Percentiles rank a stretch among this genome's conserved stretches.
phyloP scores from a whole-genome alignment of 2,329 filamentous ascomycete species.

The Phialocephala subalpina region DNA sequence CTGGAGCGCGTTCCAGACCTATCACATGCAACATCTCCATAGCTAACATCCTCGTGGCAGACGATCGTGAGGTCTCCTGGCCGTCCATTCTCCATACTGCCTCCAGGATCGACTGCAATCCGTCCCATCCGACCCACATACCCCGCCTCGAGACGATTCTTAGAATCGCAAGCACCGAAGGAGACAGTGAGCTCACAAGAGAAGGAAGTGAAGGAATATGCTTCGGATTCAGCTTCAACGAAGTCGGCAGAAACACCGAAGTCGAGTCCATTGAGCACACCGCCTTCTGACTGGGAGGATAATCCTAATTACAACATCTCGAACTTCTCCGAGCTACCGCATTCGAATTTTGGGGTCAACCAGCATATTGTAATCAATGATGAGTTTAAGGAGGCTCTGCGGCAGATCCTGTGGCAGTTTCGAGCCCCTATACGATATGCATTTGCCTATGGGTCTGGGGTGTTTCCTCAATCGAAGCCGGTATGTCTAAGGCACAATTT shows the following conservation, averaged over 20 bases:
- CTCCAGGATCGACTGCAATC: not conserved
- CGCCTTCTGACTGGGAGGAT: constrained; percentile 69
- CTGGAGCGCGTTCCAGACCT: constrained; percentile 13
- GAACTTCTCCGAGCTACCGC: constrained; percentile 78
- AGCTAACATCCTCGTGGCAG: constrained; percentile 30
- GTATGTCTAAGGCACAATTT: constrained; percentile 21
- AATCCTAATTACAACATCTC: constrained; percentile 75
- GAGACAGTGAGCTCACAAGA: constrained; percentile 20
- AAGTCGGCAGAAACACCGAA: constrained; percentile 23
- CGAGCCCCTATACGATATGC: constrained; percentile 93
- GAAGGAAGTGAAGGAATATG: constrained; percentile 24
- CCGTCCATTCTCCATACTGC: not conserved
- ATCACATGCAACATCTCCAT: constrained; percentile 29
- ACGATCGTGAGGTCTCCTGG: constrained; percentile 21
- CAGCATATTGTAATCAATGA: constrained; percentile 96
- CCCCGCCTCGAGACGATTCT: constrained; percentile 17
- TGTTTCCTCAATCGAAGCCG: constrained; percentile 78
- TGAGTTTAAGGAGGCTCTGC: constrained; percentile 91
- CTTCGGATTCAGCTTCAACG: constrained; percentile 22
- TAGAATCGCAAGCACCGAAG: constrained; percentile 32
- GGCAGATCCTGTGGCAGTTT: constrained; percentile 90
- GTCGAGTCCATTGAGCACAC: constrained; percentile 29
- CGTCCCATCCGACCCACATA: constrained; percentile 11
- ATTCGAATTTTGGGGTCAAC: constrained; percentile 87
- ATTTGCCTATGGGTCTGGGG: constrained; percentile 96